Evolutionary conservation across 495 filamentous ascomycete species (phyloP).

Genomic region (Podospora comata): DNA sequence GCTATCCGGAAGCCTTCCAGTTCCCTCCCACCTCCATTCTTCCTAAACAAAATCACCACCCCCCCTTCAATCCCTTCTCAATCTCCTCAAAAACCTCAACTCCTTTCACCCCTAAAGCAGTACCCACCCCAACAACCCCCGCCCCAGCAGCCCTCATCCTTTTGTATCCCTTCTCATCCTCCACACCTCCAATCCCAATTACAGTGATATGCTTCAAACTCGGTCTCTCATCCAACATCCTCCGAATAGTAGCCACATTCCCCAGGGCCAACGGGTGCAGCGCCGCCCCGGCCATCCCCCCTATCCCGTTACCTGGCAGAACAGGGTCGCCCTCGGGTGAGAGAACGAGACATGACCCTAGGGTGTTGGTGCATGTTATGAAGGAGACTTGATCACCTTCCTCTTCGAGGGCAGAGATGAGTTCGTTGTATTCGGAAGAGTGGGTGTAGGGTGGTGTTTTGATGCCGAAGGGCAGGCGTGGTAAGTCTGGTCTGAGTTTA

Average conservation of each 20-base stretch:
- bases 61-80: conserved; percentile 24
- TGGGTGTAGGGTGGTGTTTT: conserved; percentile 74
- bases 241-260: conserved; percentile 60
- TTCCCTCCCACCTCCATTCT: too few relatives aligned
- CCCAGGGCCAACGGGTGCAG: conserved; percentile 71
- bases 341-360: conserved; percentile 62
- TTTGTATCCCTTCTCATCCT: conserved; percentile 53
- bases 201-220: conserved; percentile 48
- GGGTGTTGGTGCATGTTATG: conserved; percentile 68
- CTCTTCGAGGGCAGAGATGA: conserved; percentile 36
- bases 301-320: conserved; percentile 52
- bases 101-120: conserved; percentile 60
- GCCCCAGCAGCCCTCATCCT: conserved; percentile 65
- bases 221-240: conserved; percentile 47
- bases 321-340: conserved; percentile 22
- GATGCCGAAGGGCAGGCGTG: conserved; percentile 51
- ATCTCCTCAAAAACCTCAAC: conserved; percentile 59
- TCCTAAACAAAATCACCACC: conserved; percentile 10
- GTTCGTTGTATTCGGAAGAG: conserved; percentile 51
- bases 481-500: conserved; percentile 14
- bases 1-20: too few relatives aligned
- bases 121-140: conserved; percentile 59
- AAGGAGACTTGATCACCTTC: conserved; percentile 40
- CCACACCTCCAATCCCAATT: conserved; percentile 67
- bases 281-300: conserved; percentile 63